Conservation (phyloP, 139 green algal species). For the Tetradesmus lagerheimii region DNA sequence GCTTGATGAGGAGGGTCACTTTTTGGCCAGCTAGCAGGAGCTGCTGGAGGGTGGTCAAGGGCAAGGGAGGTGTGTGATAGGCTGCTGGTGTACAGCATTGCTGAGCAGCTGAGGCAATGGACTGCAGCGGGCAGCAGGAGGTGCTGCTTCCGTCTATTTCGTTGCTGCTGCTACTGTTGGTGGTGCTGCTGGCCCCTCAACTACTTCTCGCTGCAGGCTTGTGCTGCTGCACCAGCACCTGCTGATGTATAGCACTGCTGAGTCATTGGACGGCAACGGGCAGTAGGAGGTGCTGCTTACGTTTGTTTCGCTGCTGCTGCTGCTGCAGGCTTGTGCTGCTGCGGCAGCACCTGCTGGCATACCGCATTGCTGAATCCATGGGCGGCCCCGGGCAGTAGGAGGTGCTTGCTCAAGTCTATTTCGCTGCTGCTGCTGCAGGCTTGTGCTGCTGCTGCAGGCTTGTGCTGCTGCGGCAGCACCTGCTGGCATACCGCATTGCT, state of each 20-base stretch:
- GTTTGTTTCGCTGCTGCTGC: neutral
- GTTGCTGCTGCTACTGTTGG: neutral
- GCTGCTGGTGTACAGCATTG: too few species aligned
- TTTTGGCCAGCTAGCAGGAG: too few species aligned
- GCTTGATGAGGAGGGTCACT: conserved; percentile 56
- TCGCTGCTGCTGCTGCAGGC: too few species aligned
- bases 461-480: neutral
- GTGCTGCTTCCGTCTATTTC: too few species aligned
- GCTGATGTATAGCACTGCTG: conserved; percentile 61
- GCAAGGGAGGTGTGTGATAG: too few species aligned
- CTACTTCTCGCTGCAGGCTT: conserved; percentile 52
- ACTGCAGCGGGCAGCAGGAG: neutral
- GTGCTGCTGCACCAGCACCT: conserved; percentile 58
- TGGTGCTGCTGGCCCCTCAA: too few species aligned
- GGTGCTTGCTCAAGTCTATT: too few species aligned
- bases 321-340: neutral
- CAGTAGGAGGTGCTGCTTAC: conserved; percentile 16
- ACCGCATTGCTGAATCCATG: too few species aligned
- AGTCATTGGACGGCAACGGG: conserved; percentile 12
- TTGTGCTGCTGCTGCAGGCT: neutral
- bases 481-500: too few species aligned
- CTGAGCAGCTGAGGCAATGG: conserved; percentile 48
- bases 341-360: neutral
- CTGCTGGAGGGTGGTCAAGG: too few species aligned
- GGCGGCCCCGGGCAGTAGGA: too few species aligned